These are phyloP conservation scores for Penicillium psychrosexuale DNA, from an alignment of 2,329 filamentous ascomycete genomes.

Conservation along the genomic window DNA sequence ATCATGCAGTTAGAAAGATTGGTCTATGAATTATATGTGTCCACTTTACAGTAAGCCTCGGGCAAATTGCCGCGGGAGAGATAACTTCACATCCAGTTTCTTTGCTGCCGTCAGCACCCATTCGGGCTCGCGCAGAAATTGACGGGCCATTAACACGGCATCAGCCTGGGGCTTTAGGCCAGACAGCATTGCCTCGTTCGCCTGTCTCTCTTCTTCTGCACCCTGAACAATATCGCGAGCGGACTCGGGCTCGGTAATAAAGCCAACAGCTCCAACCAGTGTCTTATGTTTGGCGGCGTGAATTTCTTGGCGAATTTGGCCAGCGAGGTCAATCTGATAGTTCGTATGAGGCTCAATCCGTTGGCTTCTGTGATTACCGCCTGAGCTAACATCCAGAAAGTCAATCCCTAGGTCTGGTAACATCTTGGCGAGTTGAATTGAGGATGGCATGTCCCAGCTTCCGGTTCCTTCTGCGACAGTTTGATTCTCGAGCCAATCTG, in stretches of 20 bases:
- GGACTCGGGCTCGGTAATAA: constrained; percentile 54
- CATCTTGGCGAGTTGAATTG: constrained; percentile 40
- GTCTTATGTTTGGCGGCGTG: constrained; percentile 39
- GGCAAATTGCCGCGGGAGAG: constrained; percentile 49
- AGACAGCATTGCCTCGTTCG: constrained; percentile 26
- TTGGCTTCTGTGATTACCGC: constrained; percentile 46
- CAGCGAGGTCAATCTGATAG: constrained; percentile 51
- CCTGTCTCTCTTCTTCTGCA: constrained; percentile 29
- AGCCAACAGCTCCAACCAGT: constrained; percentile 52
- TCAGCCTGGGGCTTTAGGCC: constrained; percentile 40
- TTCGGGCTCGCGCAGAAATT: constrained; percentile 55
- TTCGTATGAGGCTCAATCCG: constrained; percentile 46
- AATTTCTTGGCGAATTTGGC: constrained; percentile 43
- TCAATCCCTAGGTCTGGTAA: constrained; percentile 45
- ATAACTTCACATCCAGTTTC: constrained; percentile 48
- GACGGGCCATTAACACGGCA: constrained; percentile 51
- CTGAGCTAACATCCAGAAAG: constrained; percentile 47
- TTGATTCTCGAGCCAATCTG: constrained; percentile 65
- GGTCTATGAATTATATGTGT: not conserved
- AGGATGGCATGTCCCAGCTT: constrained; percentile 43
- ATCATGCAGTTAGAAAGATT: not conserved
- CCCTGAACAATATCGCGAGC: constrained; percentile 48
- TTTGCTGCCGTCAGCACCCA: constrained; percentile 54
- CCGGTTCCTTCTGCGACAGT: constrained; percentile 20
- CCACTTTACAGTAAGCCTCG: constrained; percentile 18